phyloP scores from a whole-genome alignment of 1,284 basidiomycete species.

The Sphaerobolus stellatus region DNA sequence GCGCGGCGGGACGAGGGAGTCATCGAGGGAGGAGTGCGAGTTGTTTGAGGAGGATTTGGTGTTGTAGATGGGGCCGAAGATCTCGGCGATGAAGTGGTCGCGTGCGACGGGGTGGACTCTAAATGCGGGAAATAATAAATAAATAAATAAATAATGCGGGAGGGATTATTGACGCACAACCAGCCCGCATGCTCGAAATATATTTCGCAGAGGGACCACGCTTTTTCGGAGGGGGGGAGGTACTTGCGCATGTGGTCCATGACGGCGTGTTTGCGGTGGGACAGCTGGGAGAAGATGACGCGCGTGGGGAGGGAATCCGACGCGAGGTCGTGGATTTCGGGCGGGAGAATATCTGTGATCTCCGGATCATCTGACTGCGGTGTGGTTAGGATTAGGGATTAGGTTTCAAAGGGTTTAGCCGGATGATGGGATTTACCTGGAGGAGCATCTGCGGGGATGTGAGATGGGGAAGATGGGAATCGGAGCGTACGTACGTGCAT shows the following conservation, averaged over 20 bases:
- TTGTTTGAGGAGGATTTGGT: constrained; percentile 1
- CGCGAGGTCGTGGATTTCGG: constrained; percentile 7
- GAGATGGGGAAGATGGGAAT: background rate
- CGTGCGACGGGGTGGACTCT: constrained; percentile 14
- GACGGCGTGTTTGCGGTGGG: constrained; percentile 6
- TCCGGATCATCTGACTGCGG: constrained; percentile 9
- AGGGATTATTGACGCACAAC: constrained; percentile 38
- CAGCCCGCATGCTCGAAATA: constrained; percentile 73
- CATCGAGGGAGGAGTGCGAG: background rate
- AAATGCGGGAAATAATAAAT: background rate
- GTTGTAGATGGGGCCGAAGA: constrained; percentile 16
- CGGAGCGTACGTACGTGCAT: constrained; percentile 9
- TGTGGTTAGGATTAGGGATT: background rate
- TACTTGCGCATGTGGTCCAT: constrained; percentile 27
- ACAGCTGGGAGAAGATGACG: constrained; percentile 4
- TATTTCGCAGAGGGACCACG: constrained; percentile 53
- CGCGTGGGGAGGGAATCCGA: constrained; percentile 12
- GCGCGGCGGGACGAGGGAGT: no score
- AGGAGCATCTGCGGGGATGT: constrained; percentile 7
- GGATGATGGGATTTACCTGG: constrained; percentile 1
- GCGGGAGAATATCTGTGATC: constrained; percentile 3
- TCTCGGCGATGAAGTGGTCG: constrained; percentile 14
- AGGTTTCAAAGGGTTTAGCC: background rate
- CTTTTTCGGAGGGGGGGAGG: constrained; percentile 59
- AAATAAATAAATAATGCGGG: background rate